Conservation (phyloP, 176 grass and related monocot genomes). For the Paspalum notatum region DNA sequence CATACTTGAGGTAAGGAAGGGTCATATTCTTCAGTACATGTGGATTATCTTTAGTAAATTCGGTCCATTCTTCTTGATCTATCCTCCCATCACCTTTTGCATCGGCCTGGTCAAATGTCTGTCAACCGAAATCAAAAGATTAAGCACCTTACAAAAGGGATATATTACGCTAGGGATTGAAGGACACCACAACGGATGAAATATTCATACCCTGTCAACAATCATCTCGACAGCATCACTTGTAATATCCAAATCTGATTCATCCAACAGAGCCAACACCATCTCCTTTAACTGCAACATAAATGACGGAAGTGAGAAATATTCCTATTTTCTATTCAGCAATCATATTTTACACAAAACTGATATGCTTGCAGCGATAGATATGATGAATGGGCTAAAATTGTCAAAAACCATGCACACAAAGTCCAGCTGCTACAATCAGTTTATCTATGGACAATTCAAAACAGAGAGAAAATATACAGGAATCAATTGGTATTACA, state of each 20-base stretch:
- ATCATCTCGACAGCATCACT: constrained; percentile 37
- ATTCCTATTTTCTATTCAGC: not conserved
- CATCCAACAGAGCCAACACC: constrained; percentile 49
- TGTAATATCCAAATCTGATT: constrained; percentile 51
- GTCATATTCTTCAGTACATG: constrained; percentile 53
- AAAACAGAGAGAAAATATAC: not conserved
- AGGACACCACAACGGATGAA: constrained; percentile 6
- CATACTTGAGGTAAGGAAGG: constrained; percentile 52
- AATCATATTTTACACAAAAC: not conserved
- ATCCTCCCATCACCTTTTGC: constrained; percentile 48
- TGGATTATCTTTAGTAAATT: constrained; percentile 41
- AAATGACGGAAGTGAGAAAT: not conserved
- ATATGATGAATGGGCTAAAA: not conserved
- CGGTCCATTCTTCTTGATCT: constrained; percentile 55
- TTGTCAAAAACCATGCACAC: not conserved
- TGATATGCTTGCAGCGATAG: not conserved
- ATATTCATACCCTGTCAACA: constrained; percentile 53
- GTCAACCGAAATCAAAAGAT: constrained; percentile 16
- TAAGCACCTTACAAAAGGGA: constrained; percentile 10
- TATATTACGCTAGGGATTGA: not conserved
- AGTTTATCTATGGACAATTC: not conserved
- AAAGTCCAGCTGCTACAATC: not conserved
- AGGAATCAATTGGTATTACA: not conserved
- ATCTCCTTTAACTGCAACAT: constrained; percentile 45
- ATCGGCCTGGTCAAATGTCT: constrained; percentile 58